Evolutionary conservation across 306 rosid genomes (phyloP), one percentile per base, ranked within the genome.

Genomic region (Cicer yamashitae): DNA sequence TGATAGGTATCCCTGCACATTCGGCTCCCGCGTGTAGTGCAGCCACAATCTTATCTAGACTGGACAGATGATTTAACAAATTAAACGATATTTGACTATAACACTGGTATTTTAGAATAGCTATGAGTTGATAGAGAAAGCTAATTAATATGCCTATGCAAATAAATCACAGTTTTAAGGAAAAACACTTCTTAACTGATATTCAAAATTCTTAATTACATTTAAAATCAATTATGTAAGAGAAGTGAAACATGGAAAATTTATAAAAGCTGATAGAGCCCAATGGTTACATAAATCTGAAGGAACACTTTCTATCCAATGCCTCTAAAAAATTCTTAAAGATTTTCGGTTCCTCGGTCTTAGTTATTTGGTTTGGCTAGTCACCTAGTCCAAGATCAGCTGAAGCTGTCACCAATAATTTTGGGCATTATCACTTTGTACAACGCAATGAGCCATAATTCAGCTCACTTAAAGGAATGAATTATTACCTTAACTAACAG

Each of bases 11-110:
- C 53, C 90, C 85, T 4, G 91, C 91, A 85, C 22, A 76, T 83
- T 94, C 98, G 10, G 98, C 96, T 83, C 98, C 98, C 2, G 97
- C 98, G 37, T 89, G 88, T 72, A 94, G 87, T 20, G 97, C 86
- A 84, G 92, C 77, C 69, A 87, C 87, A 75, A 89, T 87, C 88
- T 91, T 91, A 69, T 82, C 88, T 79, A 82, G 82, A 77, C 98
- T 91, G 96, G 47, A 83, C 45, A 84, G 25, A 84, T 52, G 77
- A 74, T 76, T 76, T 74, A 78, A 63, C 58, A 73, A 73, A 59
- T 73, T 70, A 73, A 70, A 66, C 52, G 71, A 73, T 54, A 64
- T 69, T 57, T 52, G 82, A 72, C 52, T 8, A 47, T 7, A 67
- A 11, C 0, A 53, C 39, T 46, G 39, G 20, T 18, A 76, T 46